Evolutionary conservation across 164 flowering plant species (phyloP), one percentile per base, ranked within the genome.

Genomic region (Tinospora cordifolia): DNA sequence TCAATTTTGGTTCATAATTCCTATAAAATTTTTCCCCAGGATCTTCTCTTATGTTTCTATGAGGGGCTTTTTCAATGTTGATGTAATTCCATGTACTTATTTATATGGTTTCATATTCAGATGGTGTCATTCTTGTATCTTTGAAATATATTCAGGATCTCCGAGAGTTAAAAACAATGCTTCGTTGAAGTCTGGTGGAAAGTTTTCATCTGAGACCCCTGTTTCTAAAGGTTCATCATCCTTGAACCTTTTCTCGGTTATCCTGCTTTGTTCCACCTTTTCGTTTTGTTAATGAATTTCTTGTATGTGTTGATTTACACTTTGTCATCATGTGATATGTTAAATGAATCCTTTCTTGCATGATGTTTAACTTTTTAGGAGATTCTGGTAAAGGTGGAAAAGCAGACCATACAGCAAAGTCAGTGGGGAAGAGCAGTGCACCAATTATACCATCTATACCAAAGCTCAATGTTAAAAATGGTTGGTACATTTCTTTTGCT

Each of bases 391-490:
- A 82, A 79, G 84, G 79, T 10, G 91, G 90, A 44, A 87, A 86
- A 74, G 84, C 80, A 59, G 84, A 69, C 41, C 84, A 78, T 58
- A 44, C 51, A 54, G 75, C 74, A 17, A 85, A 76, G 66, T 67
- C 60, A 47, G 80, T 74, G 41, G 82, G 80, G 57, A 87, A 84
- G 73, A 70, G 71, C 74, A 24, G 72, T 46, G 60, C 36, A 24
- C 65, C 77, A n/a, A 83, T 83, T 70, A 80, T 73, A 67, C 75
- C 85, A 12, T 57, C 73, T 6, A 70, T 79, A 34, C 71, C 73
- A 57, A 87, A 83, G 76, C 81, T 84, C 41, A 84, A 74, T 34
- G 49, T 81, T 71, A 90, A 87, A 66, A 73, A 82, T 4, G 92
- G 96, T 86, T 65, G 30, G 82, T 78, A 14, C 54, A 68, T 71